Evolutionary conservation across 2,329 filamentous ascomycete genomes (phyloP).

Genomic region (Fusarium anthophilum): DNA sequence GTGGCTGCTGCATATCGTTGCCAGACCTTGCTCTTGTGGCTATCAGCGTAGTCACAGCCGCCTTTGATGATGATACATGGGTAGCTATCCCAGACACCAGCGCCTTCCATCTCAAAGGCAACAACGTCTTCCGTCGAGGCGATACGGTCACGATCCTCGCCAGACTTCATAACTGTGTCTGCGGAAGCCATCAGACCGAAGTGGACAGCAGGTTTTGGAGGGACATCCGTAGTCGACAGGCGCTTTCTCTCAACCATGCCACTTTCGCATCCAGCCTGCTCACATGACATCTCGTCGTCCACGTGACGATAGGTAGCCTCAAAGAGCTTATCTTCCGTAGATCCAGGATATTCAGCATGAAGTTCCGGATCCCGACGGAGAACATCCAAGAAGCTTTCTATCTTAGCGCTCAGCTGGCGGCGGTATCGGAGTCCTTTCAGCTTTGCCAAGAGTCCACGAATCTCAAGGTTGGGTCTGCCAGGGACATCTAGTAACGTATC

Average conservation of each 20-base stretch:
- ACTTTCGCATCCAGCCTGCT: fast-evolving
- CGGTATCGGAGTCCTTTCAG: background rate
- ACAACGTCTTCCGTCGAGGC: fast-evolving
- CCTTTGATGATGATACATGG: conserved; percentile 7
- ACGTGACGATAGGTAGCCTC: background rate
- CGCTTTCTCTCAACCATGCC: fast-evolving
- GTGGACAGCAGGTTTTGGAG: fast-evolving
- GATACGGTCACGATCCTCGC: background rate
- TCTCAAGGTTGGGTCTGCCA: background rate
- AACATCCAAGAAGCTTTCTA: fast-evolving
- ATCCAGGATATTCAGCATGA: background rate
- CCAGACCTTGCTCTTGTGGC: conserved; percentile 11
- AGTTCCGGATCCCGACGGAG: background rate
- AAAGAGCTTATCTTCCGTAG: fast-evolving
- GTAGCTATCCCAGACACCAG: background rate
- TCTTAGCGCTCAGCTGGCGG: fast-evolving
- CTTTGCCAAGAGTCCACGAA: fast-evolving
- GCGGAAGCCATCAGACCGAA: background rate
- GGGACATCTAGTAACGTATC: fast-evolving
- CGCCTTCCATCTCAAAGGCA: background rate
- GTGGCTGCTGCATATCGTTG: conserved; percentile 21
- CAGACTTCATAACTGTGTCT: background rate
- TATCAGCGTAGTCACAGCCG: conserved; percentile 23
- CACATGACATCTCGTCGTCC: background rate
- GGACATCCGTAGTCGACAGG: fast-evolving